Evolutionary conservation across 2,329 filamentous ascomycete genomes (phyloP).

Genomic region (Penicillium vulpinum): DNA sequence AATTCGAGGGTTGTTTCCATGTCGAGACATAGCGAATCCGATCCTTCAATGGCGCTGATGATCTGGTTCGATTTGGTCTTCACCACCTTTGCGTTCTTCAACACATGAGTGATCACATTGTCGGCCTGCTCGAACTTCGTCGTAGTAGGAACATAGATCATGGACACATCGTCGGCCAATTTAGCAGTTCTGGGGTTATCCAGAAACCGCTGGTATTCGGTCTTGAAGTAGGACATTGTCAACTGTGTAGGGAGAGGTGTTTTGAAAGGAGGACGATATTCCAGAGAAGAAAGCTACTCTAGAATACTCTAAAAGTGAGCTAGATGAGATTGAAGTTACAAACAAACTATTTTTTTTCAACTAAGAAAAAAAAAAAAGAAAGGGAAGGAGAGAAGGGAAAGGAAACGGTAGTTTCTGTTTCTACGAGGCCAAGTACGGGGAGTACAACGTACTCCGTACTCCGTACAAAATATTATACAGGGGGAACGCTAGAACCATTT

Average conservation of each 20-base stretch:
- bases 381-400: slow-evolving; percentile 13
- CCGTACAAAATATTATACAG: background rate
- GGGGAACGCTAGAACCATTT: background rate
- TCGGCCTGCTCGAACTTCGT: slow-evolving; percentile 69
- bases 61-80: slow-evolving; percentile 81
- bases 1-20: slow-evolving; percentile 84
- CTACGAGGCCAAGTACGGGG: background rate
- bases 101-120: slow-evolving; percentile 81
- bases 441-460: background rate
- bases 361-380: background rate
- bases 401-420: slow-evolving; percentile 1
- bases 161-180: slow-evolving; percentile 65
- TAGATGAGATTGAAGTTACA: background rate
- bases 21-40: slow-evolving; percentile 70
- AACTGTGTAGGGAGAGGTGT: slow-evolving; percentile 1
- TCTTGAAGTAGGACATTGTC: slow-evolving; percentile 44
- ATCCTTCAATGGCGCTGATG: slow-evolving; percentile 70
- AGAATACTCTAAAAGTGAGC: background rate
- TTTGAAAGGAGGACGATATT: background rate
- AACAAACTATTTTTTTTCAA: background rate
- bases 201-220: slow-evolving; percentile 71
- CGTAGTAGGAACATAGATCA: slow-evolving; percentile 89
- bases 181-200: slow-evolving; percentile 63
- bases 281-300: background rate
- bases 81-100: slow-evolving; percentile 68